Conservation (phyloP, 345 rosid species). For the Lumnitzera littorea region DNA sequence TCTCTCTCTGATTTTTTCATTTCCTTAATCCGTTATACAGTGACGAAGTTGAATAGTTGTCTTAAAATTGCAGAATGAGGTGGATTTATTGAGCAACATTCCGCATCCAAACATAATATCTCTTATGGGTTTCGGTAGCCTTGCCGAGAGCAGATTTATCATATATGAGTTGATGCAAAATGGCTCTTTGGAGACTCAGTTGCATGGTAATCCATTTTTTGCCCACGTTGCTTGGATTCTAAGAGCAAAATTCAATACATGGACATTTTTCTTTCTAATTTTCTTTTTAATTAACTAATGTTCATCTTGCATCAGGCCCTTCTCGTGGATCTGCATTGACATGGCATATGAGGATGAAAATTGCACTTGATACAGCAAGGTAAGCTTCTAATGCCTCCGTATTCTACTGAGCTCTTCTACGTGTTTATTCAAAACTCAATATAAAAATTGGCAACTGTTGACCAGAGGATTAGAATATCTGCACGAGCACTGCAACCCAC, state of each 20-base stretch:
- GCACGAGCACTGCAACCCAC: constrained; percentile 85
- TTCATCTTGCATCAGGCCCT: constrained; percentile 36
- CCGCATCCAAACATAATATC: constrained; percentile 72
- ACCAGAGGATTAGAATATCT: constrained; percentile 92
- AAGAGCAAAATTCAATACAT: background rate
- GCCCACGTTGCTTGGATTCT: background rate
- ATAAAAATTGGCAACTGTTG: constrained; percentile 16
- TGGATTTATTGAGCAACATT: constrained; percentile 61
- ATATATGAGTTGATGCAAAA: constrained; percentile 87
- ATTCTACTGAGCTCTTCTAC: background rate
- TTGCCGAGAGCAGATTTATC: constrained; percentile 47
- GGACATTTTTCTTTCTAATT: background rate
- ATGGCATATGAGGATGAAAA: constrained; percentile 88
- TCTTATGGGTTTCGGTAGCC: constrained; percentile 59
- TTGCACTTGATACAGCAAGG: constrained; percentile 90
- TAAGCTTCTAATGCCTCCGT: constrained; percentile 21
- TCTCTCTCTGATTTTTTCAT: background rate
- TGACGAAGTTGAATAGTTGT: background rate
- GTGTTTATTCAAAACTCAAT: background rate
- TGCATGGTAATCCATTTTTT: constrained; percentile 58
- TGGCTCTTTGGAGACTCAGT: constrained; percentile 73
- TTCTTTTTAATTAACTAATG: too few relatives aligned
- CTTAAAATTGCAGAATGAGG: constrained; percentile 61
- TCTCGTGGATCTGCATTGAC: constrained; percentile 65
- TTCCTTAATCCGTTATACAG: background rate